phyloP scores from a whole-genome alignment of 139 green algal species.

The Parachlorella kessleri region DNA sequence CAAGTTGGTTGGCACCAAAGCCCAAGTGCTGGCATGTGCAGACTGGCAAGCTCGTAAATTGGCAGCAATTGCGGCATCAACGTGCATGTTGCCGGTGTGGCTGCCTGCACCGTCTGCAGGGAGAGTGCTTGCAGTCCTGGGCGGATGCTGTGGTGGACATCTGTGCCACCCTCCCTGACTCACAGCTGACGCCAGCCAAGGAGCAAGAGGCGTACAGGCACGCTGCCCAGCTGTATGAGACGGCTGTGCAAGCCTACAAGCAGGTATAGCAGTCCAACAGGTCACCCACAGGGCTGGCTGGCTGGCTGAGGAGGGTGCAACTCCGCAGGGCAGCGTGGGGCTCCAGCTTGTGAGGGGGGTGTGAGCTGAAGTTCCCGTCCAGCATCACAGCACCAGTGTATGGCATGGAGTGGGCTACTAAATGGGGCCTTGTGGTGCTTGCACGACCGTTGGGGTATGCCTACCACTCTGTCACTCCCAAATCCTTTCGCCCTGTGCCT shows the following conservation, averaged over 20 bases:
- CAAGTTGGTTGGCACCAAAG: no score
- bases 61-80: background rate
- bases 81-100: background rate
- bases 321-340: no score
- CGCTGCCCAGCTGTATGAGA: conserved; percentile 39
- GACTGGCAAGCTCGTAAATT: no score
- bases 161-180: conserved; percentile 34
- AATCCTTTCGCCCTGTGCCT: background rate
- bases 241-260: conserved; percentile 45
- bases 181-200: conserved; percentile 19
- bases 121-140: conserved; percentile 55
- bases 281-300: no score
- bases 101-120: conserved; percentile 27
- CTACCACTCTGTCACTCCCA: background rate
- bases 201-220: conserved; percentile 13
- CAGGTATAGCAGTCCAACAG: conserved; percentile 35
- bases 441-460: background rate
- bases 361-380: no score
- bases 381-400: no score
- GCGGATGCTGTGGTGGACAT: conserved; percentile 40
- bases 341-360: no score
- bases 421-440: background rate
- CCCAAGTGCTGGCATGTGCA: no score
- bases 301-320: no score
- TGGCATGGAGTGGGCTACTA: no score